Percentiles rank a stretch among this genome's conserved stretches.
phyloP scores from a whole-genome alignment of 352 stramenopile genomes.

The Lagenidium sp. region DNA sequence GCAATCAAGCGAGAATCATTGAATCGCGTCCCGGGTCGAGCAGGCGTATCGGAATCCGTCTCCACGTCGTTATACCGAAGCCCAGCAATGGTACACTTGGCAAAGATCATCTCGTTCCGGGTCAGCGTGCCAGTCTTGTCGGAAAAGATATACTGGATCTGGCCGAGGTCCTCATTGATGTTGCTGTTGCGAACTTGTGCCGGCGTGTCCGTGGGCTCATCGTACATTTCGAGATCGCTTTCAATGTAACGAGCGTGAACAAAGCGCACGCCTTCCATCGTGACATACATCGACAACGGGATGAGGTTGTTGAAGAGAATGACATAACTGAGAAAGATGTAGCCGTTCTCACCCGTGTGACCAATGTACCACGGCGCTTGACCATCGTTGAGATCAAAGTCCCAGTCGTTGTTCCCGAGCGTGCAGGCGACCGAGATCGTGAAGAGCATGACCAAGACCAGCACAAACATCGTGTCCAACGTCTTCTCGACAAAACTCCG shows the following conservation, averaged over 20 bases:
- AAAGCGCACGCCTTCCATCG: slow-evolving; percentile 85
- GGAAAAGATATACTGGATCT: slow-evolving; percentile 89
- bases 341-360: slow-evolving; percentile 46
- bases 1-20: slow-evolving; percentile 67
- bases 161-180: slow-evolving; percentile 84
- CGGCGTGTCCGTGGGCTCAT: slow-evolving; percentile 54
- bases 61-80: slow-evolving; percentile 89
- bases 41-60: slow-evolving; percentile 25
- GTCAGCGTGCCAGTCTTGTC: slow-evolving; percentile 86
- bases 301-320: slow-evolving; percentile 89
- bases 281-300: slow-evolving; percentile 85
- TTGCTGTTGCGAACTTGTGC: slow-evolving; percentile 82
- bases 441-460: slow-evolving; percentile 82
- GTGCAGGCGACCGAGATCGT: slow-evolving; percentile 78
- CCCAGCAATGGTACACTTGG: slow-evolving; percentile 89
- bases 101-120: slow-evolving; percentile 86
- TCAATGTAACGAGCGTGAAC: slow-evolving; percentile 82
- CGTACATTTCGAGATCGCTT: slow-evolving; percentile 81
- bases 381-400: slow-evolving; percentile 40
- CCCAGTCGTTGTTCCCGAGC: slow-evolving; percentile 80
- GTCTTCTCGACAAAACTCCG: slow-evolving; percentile 84
- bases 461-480: slow-evolving; percentile 83
- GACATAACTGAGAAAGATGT: slow-evolving; percentile 87
- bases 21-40: slow-evolving; percentile 62
- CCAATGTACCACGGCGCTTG: slow-evolving; percentile 61